Conservation (phyloP, 2,329 filamentous ascomycete genomes). For the Coniochaeta prunicola region DNA sequence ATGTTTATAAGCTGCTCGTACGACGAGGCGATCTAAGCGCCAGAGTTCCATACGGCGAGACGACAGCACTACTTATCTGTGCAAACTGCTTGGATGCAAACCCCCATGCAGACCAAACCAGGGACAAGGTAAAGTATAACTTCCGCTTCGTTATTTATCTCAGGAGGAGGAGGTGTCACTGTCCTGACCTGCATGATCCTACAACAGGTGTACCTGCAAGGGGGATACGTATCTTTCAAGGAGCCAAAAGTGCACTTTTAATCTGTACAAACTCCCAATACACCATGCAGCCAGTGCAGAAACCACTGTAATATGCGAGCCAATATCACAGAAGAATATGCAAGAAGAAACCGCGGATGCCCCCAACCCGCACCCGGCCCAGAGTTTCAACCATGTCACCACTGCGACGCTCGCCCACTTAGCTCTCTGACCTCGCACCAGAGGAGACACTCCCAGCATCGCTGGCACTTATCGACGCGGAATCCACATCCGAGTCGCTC, state of each 20-base stretch:
- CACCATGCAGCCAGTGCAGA: neutral
- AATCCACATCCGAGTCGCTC: constrained; percentile 15
- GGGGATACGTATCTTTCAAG: neutral
- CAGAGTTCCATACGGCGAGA: neutral
- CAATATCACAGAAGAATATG: neutral
- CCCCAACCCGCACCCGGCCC: neutral
- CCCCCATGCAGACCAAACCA: too few species aligned
- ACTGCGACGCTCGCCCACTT: too few species aligned
- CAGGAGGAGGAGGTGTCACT: too few species aligned
- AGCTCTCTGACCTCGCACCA: constrained; percentile 5
- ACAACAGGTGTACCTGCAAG: neutral
- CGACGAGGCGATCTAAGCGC: neutral
- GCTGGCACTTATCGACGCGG: constrained; percentile 8
- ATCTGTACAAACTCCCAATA: neutral
- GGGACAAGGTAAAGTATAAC: too few species aligned
- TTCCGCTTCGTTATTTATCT: too few species aligned
- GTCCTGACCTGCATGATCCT: neutral
- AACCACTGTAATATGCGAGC: neutral
- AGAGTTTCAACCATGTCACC: neutral
- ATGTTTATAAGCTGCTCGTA: too few species aligned
- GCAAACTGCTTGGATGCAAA: too few species aligned
- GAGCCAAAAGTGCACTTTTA: neutral
- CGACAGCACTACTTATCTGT: neutral
- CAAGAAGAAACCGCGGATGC: neutral
- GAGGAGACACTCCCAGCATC: constrained; percentile 15